Base-by-base conservation (phyloP, 1,139 yeast species). In the Saccharomyces hybrid region DNA sequence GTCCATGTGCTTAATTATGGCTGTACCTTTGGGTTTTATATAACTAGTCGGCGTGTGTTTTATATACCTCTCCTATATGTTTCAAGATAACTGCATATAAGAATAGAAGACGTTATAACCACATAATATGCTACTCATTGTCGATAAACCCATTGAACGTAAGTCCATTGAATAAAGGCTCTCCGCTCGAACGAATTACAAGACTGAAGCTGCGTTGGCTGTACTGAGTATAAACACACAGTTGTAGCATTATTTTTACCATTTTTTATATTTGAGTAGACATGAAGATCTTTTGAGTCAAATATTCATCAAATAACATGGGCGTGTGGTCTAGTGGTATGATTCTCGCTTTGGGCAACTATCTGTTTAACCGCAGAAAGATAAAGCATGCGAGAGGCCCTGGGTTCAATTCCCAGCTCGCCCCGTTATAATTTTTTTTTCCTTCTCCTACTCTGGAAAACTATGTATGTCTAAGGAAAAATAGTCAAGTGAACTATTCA, bases 351-450 rank as follows among this genome's bases (percentile, higher is more conserved):
- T 51, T 51, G 53, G 53, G 53, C 50, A 28, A 51, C 28, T 24
- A 14, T 9, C 38, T 49, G 41, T 2, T 32, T 26, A 47, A 26
- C 19, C 16, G 6, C 47, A 34, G 53, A 34, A 26, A 32, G 41
- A 26, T 8, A 47, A 51, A 51, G 50, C 53, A 51, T 51, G 53
- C 53, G 53, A 51, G 53, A 51, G 53, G 53, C 53, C 53, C 53
- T 61, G 66, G 66, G 66, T 63, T 63, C 66, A 63, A 63, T 63
- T 63, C 66, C 66, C 66, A 61, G 66, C 64, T 61, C 64, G 66
- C 66, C 66, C 66, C 66, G 48, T 48, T 55, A 6, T 8, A 26
- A 54, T 53, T 48, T 54, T 53, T 55, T 51, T 50, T 38, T 26
- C 16, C 12, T 8, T 9, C 24, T 27, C 21, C 11, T 16, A n/a